These are phyloP conservation scores for Brettanomyces bruxellensis DNA, from an alignment of 805 yeast genomes.

Conservation along the genomic window DNA sequence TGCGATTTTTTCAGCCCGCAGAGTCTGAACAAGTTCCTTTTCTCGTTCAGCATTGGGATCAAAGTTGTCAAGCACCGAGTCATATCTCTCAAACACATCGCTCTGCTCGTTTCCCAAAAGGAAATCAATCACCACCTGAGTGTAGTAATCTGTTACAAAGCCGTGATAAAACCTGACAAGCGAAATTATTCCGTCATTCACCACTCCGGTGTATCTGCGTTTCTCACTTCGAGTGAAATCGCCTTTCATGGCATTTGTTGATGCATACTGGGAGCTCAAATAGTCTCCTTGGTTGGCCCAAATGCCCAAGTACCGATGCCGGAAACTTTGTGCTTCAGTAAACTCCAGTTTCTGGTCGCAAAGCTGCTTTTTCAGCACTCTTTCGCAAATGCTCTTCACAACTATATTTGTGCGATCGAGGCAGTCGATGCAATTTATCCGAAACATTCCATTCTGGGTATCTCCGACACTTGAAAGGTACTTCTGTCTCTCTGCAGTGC, in stretches of 20 bases:
- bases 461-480: constrained; percentile 21
- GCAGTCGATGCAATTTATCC: constrained; percentile 58
- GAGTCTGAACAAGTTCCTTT: constrained; percentile 10
- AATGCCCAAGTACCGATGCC: constrained; percentile 21
- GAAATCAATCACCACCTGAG: constrained; percentile 35
- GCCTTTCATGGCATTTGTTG: constrained; percentile 46
- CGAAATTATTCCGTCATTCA: constrained; percentile 33
- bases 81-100: constrained; percentile 32
- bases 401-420: constrained; percentile 53
- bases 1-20: constrained; percentile 3
- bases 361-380: constrained; percentile 19
- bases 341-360: constrained; percentile 7
- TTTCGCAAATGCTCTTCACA: constrained; percentile 31
- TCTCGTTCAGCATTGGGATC: constrained; percentile 19
- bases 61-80: constrained; percentile 24
- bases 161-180: constrained; percentile 35
- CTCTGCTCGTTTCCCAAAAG: constrained; percentile 26
- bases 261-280: constrained; percentile 53
- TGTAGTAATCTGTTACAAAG: constrained; percentile 33
- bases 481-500: constrained; percentile 15
- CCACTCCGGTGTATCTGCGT: constrained; percentile 31
- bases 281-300: constrained; percentile 72
- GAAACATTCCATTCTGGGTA: constrained; percentile 44
- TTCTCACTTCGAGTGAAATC: constrained; percentile 36
- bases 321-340: constrained; percentile 11